Percentiles rank a stretch among this genome's conserved stretches.
phyloP scores from a whole-genome alignment of 768 basidiomycete genomes.

The Trametes cubensis region DNA sequence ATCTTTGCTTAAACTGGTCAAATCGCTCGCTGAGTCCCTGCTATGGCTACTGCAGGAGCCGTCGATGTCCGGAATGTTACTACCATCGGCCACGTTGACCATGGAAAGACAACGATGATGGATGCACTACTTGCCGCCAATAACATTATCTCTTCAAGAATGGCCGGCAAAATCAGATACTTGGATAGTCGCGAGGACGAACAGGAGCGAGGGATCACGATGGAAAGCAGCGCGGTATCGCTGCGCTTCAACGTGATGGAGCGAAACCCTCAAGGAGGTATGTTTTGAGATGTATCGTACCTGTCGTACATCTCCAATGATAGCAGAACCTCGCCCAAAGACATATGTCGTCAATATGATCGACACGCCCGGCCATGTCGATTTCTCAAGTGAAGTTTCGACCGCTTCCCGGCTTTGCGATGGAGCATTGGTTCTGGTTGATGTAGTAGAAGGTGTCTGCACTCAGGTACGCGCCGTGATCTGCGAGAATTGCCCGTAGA shows the following conservation, averaged over 20 bases:
- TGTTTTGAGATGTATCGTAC: constrained; percentile 30
- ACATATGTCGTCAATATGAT: constrained; percentile 93
- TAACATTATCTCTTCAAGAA: constrained; percentile 91
- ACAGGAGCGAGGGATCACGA: constrained; percentile 96
- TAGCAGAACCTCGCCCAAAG: constrained; percentile 49
- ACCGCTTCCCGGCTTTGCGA: constrained; percentile 93
- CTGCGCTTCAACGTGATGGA: constrained; percentile 84
- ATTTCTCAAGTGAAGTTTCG: constrained; percentile 97
- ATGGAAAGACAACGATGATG: constrained; percentile 96
- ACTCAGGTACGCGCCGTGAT: constrained; percentile 66
- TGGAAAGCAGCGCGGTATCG: constrained; percentile 97
- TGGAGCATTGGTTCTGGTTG: constrained; percentile 92
- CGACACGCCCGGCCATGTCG: constrained; percentile 98
- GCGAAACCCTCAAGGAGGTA: constrained; percentile 57
- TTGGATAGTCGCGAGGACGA: constrained; percentile 96
- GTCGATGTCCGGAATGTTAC: constrained; percentile 75
- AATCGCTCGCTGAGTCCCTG: no score
- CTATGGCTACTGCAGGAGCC: constrained; percentile 24
- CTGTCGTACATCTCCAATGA: constrained; percentile 36
- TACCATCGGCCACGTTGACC: constrained; percentile 89
- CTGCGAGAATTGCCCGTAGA: neutral
- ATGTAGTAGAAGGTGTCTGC: constrained; percentile 97
- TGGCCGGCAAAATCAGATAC: constrained; percentile 97
- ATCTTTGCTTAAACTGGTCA: no score
- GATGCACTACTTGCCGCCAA: constrained; percentile 95